Conservation (phyloP, 768 basidiomycete genomes). For the Mrakia gelida region DNA sequence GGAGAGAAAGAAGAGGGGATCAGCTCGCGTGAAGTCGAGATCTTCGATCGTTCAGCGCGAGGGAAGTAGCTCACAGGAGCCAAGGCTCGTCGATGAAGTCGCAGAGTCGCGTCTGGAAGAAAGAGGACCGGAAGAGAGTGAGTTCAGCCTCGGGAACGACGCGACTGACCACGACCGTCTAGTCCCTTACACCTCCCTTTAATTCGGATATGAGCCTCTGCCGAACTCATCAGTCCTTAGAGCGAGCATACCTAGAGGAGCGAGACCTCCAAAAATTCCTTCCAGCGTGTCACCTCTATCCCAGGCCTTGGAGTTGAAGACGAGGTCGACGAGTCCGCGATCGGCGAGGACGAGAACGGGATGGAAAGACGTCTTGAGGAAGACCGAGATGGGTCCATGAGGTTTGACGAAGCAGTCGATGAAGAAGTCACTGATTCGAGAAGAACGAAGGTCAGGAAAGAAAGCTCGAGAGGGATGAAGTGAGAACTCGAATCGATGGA, state of each 20-base stretch:
- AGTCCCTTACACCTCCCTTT: no score
- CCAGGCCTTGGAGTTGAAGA: background rate
- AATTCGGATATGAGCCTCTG: no score
- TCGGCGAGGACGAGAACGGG: constrained; percentile 15
- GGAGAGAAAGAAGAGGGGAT: background rate
- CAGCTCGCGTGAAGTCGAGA: background rate
- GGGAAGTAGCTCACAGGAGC: background rate
- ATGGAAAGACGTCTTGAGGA: constrained; percentile 1
- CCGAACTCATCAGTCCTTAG: constrained; percentile 13
- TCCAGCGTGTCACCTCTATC: background rate
- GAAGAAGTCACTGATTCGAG: constrained; percentile 12
- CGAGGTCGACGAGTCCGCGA: background rate
- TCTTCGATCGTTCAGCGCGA: background rate
- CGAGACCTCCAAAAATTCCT: constrained; percentile 9
- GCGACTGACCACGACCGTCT: no score
- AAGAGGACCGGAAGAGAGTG: background rate
- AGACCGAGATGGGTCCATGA: constrained; percentile 3
- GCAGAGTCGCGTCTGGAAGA: constrained; percentile 4
- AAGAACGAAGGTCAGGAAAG: background rate
- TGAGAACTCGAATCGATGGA: background rate
- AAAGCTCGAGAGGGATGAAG: no score
- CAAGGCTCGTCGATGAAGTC: constrained; percentile 16
- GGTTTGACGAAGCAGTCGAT: background rate
- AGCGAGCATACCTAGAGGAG: constrained; percentile 21
- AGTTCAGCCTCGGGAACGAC: no score